Base-by-base conservation (phyloP, 352 stramenopile species). In the Phytophthora sojae region DNA sequence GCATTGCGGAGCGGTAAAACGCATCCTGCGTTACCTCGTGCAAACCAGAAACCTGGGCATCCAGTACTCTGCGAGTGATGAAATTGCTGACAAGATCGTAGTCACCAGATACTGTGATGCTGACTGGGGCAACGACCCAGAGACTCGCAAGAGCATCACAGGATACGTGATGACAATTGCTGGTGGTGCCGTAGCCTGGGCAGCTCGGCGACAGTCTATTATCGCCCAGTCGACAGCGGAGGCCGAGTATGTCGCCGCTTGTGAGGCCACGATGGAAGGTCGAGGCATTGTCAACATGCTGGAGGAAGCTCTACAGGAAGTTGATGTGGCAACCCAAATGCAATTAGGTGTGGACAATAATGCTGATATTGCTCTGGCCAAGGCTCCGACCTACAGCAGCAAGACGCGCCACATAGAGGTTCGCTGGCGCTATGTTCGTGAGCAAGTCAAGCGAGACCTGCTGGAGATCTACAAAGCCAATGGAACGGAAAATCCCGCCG, bases 111-210 rank as follows among this genome's bases (percentile, higher is more conserved):
- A n/a, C n/a, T n/a, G n/a, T n/a, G n/a, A n/a, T n/a, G n/a, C n/a
- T n/a, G n/a, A 73, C 30, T 68, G 65, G 52, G 57, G 58, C 49
- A 67, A 72, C 39, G 65, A 72, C 12, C 57, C 57, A 8, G 51
- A 69, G 1, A 50, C 47, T 12, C 37, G 67, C 0, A 75, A 75
- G 21, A 75, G 56, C 15, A 23, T 67, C 0, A 73, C 64, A 0
- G 70, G 57, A 15, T 67, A 30, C n/a, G 52, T 73, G 9, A 9
- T 58, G 7, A 62, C 37, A 14, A 59, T 64, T 47, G 35, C 57
- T 14, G 57, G 60, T 42, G 69, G 63, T n/a, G 62, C 55, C 2
- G 39, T 72, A 1, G 26, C 49, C 4, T 71, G 58, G 61, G 47
- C 25, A 30, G 47, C 61, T 17, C 42, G 63, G 32, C 56, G 63